Base-by-base conservation (phyloP, 2,329 filamentous ascomycete species). In the Aspergillus fumigatus region DNA sequence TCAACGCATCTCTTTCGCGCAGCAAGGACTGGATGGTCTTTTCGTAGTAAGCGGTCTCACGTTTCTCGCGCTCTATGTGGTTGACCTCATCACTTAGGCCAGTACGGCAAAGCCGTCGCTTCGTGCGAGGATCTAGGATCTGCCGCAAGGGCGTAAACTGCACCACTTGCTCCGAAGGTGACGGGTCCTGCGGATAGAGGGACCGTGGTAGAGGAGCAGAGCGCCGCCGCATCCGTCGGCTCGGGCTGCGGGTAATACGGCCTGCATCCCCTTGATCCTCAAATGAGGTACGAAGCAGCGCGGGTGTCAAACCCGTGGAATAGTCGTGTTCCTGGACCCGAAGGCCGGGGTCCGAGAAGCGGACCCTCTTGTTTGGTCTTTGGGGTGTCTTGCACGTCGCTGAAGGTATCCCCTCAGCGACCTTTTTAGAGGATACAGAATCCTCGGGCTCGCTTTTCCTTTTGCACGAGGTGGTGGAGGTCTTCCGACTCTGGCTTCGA, bases 31-130 rank as follows among this genome's bases (percentile, higher is more conserved):
- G 63, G n/a, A 70, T 45, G 2, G 59, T 62, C 58, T 63, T 67
- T 47, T 69, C 65, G 41, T 67, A 62, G 4, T 60, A 67, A 11
- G 61, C 58, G 1, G 61, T 54, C 14, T 69, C 62, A 23, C 70
- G 71, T 57, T 73, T 75, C 54, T 77, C 76, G 5, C 71, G 70
- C 41, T 78, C 69, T 40, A 77, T 70, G 25, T 70, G 64, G 59
- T 79, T 78, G 56, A 78, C 73, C 57, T 79, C 77, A 57, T 79
- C 73, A 54, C 77, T 80, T 49, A 80, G 61, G 4, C 78, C 75
- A 52, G 74, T 70, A 11, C 79, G 73, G 32, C 70, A 65, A 48
- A 80, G 75, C 35, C 77, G 72, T 40, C 79, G 70, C 58, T 74
- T 73, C 2, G 73, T 73, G 21, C 79, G 68, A 5, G 67, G 62